Conservation (phyloP, 768 basidiomycete species). For the Fomitopsis serialis region DNA sequence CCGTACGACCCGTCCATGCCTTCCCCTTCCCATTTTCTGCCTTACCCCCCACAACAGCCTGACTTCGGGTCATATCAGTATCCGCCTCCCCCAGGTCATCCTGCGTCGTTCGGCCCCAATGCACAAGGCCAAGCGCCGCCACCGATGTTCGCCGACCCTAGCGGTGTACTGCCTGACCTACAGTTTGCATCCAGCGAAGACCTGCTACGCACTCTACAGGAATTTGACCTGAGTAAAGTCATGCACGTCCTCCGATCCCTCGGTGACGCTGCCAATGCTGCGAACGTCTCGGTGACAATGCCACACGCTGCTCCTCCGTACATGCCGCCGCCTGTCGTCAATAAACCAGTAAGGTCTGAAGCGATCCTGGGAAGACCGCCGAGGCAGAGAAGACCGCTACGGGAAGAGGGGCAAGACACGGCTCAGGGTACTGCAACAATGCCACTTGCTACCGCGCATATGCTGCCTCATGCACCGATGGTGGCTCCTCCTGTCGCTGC, state of each 20-base stretch:
- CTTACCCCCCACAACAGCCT: conserved; percentile 23
- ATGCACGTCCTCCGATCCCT: conserved; percentile 61
- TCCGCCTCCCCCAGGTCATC: conserved; percentile 21
- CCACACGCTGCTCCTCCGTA: conserved; percentile 20
- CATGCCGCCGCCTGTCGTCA: conserved; percentile 29
- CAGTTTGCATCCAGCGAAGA: conserved; percentile 60
- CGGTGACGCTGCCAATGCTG: conserved; percentile 48
- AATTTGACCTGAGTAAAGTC: conserved; percentile 68
- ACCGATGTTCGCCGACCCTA: conserved; percentile 25
- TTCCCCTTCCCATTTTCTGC: conserved; percentile 19
- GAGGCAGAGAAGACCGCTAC: conserved; percentile 22
- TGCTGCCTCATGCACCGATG: too few species aligned
- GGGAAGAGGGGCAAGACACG: not conserved
- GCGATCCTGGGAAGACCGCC: conserved; percentile 35
- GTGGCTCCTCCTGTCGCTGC: too few species aligned
- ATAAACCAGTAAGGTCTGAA: conserved; percentile 38
- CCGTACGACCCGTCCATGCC: conserved; percentile 20
- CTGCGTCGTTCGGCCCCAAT: conserved; percentile 20
- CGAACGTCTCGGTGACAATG: conserved; percentile 28
- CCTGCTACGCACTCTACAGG: conserved; percentile 66
- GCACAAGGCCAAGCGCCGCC: conserved; percentile 6
- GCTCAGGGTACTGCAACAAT: not conserved
- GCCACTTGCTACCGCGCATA: too few species aligned
- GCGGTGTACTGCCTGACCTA: conserved; percentile 26
- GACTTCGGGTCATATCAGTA: conserved; percentile 28